Base-by-base conservation (phyloP, 441 rosid genomes). In the Viola pubescens region DNA sequence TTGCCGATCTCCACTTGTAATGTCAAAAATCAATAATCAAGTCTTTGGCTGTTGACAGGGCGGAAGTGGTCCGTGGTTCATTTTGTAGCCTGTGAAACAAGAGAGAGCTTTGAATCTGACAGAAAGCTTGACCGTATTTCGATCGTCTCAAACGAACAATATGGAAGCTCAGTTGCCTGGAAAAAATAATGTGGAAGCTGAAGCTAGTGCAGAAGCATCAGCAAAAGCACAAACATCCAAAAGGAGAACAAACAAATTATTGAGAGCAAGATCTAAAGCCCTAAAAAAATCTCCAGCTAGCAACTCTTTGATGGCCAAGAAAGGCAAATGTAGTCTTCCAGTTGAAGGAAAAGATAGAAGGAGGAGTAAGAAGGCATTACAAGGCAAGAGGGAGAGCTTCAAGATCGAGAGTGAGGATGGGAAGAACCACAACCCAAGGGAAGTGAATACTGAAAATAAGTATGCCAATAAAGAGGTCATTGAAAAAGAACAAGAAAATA, bases 281-380 rank as follows among this genome's bases (percentile, higher is more conserved):
- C 69, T 49, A 38, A 84, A 88, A 66, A 71, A 78, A 49, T 4
- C 70, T 63, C 43, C 70, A 48, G 69, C 68, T 37, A 71, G 66
- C 26, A 66, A 47, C 38, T 54, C 60, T 52, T 65, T 58, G 61
- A 70, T 72, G 57, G 56, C 51, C 47, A 73, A 69, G 60, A 72
- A 73, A 43, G 67, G 44, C 19, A 60, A 53, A 58, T 68, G 34
- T 63, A 48, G 57, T 70, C 63, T 68, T 11, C 14, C 52, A 48
- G 43, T 49, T 58, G 54, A n/a, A 46, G 46, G 49, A 40, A 64
- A 61, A 68, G 59, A 53, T 58, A 54, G 40, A 58, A 77, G 41
- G 61, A 72, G 72, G 56, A 66, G 48, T 13, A 66, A 57, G 48
- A 64, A 37, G 53, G 34, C 58, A 2, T 53, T 34, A 19, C 66